A percentile compares a stretch with the other conserved stretches of the same genome.
phyloP scores from a whole-genome alignment of 305 asterid species.

The Fraxinus dipetala region DNA sequence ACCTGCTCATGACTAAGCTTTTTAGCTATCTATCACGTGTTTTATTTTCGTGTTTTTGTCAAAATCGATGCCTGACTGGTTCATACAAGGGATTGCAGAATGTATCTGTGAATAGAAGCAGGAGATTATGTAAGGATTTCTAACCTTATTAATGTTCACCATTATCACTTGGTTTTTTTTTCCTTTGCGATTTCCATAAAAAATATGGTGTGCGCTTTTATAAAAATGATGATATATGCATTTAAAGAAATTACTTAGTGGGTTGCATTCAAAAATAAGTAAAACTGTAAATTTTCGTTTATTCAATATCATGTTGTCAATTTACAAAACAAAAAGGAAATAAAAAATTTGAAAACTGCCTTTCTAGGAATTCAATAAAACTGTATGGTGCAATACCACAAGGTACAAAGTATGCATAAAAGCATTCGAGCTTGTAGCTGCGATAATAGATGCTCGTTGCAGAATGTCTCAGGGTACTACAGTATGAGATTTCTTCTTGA shows the following conservation, averaged over 20 bases:
- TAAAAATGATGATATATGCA: not conserved
- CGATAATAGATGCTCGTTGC: not conserved
- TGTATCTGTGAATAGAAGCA: not conserved
- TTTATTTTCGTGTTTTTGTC: not conserved
- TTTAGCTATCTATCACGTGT: not conserved
- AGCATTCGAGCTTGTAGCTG: not conserved
- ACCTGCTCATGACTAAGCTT: not conserved
- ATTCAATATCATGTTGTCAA: not conserved
- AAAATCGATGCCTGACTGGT: not conserved
- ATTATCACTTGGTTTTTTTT: not conserved
- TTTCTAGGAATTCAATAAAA: not conserved
- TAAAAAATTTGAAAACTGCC: not conserved
- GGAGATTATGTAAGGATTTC: not conserved
- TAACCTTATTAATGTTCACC: not conserved
- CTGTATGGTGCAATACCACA: not conserved
- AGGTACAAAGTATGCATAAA: not conserved
- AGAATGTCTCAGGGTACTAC: not conserved
- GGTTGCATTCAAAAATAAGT: not conserved
- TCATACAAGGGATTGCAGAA: not conserved
- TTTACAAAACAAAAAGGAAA: not conserved
- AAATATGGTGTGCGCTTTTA: not conserved
- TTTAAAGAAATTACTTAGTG: not conserved
- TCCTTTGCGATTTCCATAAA: not conserved
- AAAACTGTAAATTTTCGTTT: not conserved
- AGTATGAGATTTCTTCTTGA: constrained; percentile 54